Percentiles rank a stretch among this genome's conserved stretches.
Conservation (phyloP, 2,329 filamentous ascomycete genomes). For the Arthrobotrys sinensis region DNA sequence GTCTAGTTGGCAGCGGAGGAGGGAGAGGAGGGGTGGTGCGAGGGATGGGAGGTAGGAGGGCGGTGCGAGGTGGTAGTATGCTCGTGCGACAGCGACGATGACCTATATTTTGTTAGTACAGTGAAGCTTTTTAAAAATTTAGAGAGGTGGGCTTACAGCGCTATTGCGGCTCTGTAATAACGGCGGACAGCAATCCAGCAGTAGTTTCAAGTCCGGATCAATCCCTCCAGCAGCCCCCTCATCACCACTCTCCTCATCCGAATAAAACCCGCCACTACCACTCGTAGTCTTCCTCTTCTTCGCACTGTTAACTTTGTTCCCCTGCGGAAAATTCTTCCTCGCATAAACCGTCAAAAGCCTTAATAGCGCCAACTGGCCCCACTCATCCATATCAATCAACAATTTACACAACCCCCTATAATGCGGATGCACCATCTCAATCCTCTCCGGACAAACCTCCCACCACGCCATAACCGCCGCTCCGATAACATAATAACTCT, state of each 20-base stretch:
- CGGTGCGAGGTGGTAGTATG: slow-evolving; percentile 87
- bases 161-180: slow-evolving; percentile 93
- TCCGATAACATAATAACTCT: slow-evolving; percentile 96
- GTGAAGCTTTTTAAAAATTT: not conserved
- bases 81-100: slow-evolving; percentile 86
- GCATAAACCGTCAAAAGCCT: slow-evolving; percentile 87
- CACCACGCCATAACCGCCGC: slow-evolving; percentile 91
- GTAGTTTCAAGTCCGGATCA: slow-evolving; percentile 85
- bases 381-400: slow-evolving; percentile 98
- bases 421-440: slow-evolving; percentile 91
- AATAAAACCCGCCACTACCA: slow-evolving; percentile 82
- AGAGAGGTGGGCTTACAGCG: slow-evolving; percentile 71
- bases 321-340: slow-evolving; percentile 85
- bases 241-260: slow-evolving; percentile 71
- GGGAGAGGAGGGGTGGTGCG: slow-evolving; percentile 86
- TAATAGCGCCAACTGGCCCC: slow-evolving; percentile 89
- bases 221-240: slow-evolving; percentile 71
- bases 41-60: slow-evolving; percentile 80
- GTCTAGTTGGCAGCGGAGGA: slow-evolving; percentile 86
- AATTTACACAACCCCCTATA: slow-evolving; percentile 89
- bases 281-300: slow-evolving; percentile 68
- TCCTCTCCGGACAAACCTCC: slow-evolving; percentile 87
- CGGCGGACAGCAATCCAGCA: slow-evolving; percentile 85
- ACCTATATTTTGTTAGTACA: slow-evolving; percentile 68
- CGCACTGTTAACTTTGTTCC: slow-evolving; percentile 73